Base-by-base conservation (phyloP, 352 stramenopile genomes). In the Globisporangium takayamanum region DNA sequence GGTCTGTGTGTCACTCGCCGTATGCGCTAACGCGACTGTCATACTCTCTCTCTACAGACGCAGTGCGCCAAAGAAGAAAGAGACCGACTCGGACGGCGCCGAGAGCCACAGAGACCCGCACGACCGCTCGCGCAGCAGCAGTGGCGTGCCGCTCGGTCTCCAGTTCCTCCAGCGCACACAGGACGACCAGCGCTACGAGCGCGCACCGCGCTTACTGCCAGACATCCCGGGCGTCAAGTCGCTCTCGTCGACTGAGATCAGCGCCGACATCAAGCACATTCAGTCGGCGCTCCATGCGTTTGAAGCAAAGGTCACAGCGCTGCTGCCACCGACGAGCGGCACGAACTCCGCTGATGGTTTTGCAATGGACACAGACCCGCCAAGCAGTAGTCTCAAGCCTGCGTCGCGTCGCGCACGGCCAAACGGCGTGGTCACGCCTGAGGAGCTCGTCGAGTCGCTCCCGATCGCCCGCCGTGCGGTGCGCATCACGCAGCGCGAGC, bases 361-460 rank as follows among this genome's bases (percentile, higher is more conserved):
- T 45, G 48, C 36, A 1, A 36, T n/a, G 4, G 57, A 52, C 14
- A 36, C 55, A 5, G 57, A 62, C 15, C 33, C 16, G 25, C 42
- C 1, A 36, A 44, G 20, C n/a, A 28, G 33, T 12, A 41, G 33
- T 41, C 50, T 25, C 33, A 41, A 7, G 14, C 3, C 54, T 30
- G 47, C 58, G 22, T 33, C 53, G 33, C 58, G 58, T 18, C 58
- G 51, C 25, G 33, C 58, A n/a, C 69, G 79, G 37, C 33, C 70
- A 3, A 78, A 62, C 55, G 72, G 65, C 39, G 69, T 86, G n/a
- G 66, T 89, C 53, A 78, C 80, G 33, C 75, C 83, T 0, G 83
- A 92, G 58, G 83, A 91, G 55, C 65, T 93, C 47, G 72, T 93
- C 10, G 77, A 87, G 68, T 76, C 80, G 18, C 68, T 93, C 15